A percentile compares a stretch with the other conserved stretches of the same genome.
Conservation (phyloP, 495 filamentous ascomycete genomes). For the Usnea hakonensis region DNA sequence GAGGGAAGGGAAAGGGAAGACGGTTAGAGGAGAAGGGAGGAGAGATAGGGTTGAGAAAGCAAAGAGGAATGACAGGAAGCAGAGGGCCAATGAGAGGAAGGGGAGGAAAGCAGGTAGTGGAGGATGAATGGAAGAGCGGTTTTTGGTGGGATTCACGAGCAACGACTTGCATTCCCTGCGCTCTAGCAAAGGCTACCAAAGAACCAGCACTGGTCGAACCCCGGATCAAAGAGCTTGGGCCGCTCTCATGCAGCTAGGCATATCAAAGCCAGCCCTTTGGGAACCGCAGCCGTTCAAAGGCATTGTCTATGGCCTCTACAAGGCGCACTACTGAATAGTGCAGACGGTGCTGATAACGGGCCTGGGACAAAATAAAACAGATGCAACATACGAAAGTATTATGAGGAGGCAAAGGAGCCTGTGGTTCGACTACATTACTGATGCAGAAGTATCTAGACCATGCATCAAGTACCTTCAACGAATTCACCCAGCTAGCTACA, state of each 20-base stretch:
- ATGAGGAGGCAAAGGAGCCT: too few relatives aligned
- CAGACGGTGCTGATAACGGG: too few relatives aligned
- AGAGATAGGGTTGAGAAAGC: conserved; percentile 44
- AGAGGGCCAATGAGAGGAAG: conserved; percentile 59
- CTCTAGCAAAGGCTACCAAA: not conserved
- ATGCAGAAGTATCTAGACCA: too few relatives aligned
- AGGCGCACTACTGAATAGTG: too few relatives aligned
- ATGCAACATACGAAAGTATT: too few relatives aligned
- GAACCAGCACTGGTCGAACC: not conserved
- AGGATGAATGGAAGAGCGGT: not conserved
- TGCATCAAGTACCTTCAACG: too few relatives aligned
- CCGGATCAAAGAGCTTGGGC: not conserved
- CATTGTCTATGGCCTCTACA: not conserved
- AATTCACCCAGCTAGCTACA: too few relatives aligned
- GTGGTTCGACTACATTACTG: too few relatives aligned
- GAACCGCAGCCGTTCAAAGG: not conserved
- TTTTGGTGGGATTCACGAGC: not conserved
- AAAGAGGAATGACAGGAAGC: conserved; percentile 61
- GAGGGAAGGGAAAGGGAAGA: conserved; percentile 51
- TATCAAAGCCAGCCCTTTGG: not conserved
- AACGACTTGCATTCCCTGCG: not conserved
- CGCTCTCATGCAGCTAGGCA: not conserved
- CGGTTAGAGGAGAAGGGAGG: conserved; percentile 53
- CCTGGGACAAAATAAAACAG: too few relatives aligned
- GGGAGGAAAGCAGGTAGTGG: conserved; percentile 37